These are phyloP conservation scores for Coniella lustricola DNA, from an alignment of 2,329 filamentous ascomycete genomes.

Conservation along the genomic window DNA sequence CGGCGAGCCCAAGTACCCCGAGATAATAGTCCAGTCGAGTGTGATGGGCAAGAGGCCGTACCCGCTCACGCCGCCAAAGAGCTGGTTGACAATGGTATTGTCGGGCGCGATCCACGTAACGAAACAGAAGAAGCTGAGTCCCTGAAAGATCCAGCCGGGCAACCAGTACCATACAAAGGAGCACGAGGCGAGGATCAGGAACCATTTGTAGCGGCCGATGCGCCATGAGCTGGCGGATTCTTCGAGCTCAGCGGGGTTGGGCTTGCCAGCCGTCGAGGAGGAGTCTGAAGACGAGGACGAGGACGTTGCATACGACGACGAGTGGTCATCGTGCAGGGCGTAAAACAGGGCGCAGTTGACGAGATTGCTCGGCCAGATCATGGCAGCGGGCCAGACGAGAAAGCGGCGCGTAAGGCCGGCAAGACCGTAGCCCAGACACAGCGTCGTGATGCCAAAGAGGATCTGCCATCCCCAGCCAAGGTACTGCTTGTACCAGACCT, in stretches of 20 bases:
- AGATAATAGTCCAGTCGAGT: conserved; percentile 35
- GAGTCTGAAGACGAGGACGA: too few species aligned
- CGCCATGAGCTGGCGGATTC: conserved; percentile 52
- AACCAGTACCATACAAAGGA: conserved; percentile 51
- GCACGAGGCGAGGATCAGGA: conserved; percentile 47
- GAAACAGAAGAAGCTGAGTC: conserved; percentile 36
- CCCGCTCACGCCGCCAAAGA: conserved; percentile 37
- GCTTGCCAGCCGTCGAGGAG: conserved; percentile 17
- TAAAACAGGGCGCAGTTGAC: conserved; percentile 47
- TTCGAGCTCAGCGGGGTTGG: conserved; percentile 29
- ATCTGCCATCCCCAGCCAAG: conserved; percentile 39
- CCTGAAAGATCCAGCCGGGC: conserved; percentile 49
- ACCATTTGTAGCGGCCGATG: conserved; percentile 57
- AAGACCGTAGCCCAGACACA: conserved; percentile 57
- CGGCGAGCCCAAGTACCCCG: conserved; percentile 42
- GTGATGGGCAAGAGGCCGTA: conserved; percentile 32
- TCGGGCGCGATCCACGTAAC: conserved; percentile 41
- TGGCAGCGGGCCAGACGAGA: conserved; percentile 53
- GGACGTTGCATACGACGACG: too few species aligned
- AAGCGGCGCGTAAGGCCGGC: conserved; percentile 54
- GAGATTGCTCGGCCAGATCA: conserved; percentile 54
- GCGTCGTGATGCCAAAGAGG: conserved; percentile 52
- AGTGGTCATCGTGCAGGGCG: conserved; percentile 36
- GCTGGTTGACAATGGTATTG: conserved; percentile 36
- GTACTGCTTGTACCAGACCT: conserved; percentile 50